A percentile compares a stretch with the other conserved stretches of the same genome.
phyloP scores from a whole-genome alignment of 352 stramenopile genomes.

The Phytophthora colocasiae region DNA sequence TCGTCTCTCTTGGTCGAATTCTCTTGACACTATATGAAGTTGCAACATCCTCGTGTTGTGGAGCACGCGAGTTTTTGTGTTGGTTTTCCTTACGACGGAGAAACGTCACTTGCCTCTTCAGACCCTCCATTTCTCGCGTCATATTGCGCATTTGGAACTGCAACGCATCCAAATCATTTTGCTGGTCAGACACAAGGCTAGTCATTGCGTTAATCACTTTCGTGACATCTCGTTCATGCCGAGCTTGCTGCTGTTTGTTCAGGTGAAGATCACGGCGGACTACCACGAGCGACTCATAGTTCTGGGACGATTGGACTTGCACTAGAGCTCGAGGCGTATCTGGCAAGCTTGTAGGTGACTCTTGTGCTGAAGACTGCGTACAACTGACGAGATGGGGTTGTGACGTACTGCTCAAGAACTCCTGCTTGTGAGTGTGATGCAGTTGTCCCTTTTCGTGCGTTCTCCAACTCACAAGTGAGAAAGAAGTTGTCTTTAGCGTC shows the following conservation, averaged over 20 bases:
- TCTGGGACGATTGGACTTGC: conserved; percentile 12
- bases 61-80: conserved; percentile 4
- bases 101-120: conserved; percentile 29
- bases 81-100: conserved; percentile 23
- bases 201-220: conserved; percentile 58
- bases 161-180: conserved; percentile 36
- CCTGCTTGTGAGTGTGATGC: conserved; percentile 24
- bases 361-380: conserved; percentile 29
- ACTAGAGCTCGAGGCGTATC: background rate
- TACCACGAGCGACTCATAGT: conserved; percentile 33
- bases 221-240: conserved; percentile 40
- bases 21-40: background rate
- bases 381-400: conserved; percentile 27
- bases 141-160: conserved; percentile 26
- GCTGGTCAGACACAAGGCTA: conserved; percentile 53
- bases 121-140: conserved; percentile 20
- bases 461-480: conserved; percentile 34
- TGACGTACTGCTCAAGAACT: conserved; percentile 8
- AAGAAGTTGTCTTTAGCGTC: conserved; percentile 48
- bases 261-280: conserved; percentile 32
- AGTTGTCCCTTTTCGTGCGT: conserved; percentile 36
- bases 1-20: conserved; percentile 2
- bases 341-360: conserved; percentile 4
- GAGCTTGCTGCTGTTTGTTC: conserved; percentile 30
- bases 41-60: conserved; percentile 10